Conservation (phyloP, 2,329 filamentous ascomycete species). For the Tricladium varicosporioides region DNA sequence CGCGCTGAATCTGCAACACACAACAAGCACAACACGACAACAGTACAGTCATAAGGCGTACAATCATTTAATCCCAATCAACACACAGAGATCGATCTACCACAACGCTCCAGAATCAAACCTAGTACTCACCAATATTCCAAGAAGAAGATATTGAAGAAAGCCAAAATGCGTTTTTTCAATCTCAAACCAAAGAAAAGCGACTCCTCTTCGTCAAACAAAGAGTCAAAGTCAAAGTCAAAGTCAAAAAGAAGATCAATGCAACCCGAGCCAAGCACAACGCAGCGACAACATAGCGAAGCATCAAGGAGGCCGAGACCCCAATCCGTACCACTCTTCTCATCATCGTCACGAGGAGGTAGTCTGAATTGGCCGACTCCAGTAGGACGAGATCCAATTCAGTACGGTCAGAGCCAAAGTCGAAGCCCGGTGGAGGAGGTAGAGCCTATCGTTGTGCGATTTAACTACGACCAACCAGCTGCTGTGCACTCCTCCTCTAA, state of each 20-base stretch:
- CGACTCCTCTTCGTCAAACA: not conserved
- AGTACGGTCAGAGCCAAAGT: not conserved
- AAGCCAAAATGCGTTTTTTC: not conserved
- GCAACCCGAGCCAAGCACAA: not conserved
- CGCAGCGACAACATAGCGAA: no score
- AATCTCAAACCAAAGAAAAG: no score
- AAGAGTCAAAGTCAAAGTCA: not conserved
- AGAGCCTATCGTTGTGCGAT: no score
- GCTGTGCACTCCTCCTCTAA: conserved; percentile 9
- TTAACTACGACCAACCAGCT: not conserved
- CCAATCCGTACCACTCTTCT: not conserved
- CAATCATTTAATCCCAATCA: not conserved
- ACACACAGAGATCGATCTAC: not conserved
- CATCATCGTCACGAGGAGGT: not conserved
- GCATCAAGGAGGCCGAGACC: not conserved
- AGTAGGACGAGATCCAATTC: not conserved
- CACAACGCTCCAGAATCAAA: not conserved
- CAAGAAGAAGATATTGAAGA: not conserved
- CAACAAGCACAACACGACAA: not conserved
- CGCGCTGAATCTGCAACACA: not conserved
- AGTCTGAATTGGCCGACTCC: not conserved
- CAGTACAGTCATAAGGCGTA: not conserved
- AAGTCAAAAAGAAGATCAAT: not conserved
- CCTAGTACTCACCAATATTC: not conserved
- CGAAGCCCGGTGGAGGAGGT: not conserved